phyloP scores from a whole-genome alignment of 768 basidiomycete genomes.

The Tulasnella sp. region DNA sequence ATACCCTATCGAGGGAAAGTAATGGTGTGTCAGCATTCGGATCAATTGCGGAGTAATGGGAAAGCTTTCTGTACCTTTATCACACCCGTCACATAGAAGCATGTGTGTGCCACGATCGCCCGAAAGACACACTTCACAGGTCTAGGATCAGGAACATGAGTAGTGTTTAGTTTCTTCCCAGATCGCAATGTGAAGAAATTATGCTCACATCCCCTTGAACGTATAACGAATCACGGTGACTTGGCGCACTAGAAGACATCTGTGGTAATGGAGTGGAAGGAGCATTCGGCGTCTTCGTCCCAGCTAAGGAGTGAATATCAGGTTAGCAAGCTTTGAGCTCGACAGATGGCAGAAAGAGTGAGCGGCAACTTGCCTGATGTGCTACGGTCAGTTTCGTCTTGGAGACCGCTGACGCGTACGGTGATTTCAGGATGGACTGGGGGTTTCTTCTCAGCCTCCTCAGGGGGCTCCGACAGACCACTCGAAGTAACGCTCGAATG shows the following conservation, averaged over 20 bases:
- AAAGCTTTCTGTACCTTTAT: slow-evolving; percentile 49
- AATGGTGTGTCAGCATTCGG: slow-evolving; percentile 5
- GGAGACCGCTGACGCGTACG: slow-evolving; percentile 4
- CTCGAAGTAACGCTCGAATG: slow-evolving; percentile 61
- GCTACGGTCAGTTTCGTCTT: neutral
- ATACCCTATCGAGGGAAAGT: slow-evolving; percentile 49
- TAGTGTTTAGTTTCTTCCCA: slow-evolving; percentile 35
- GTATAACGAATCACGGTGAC: neutral
- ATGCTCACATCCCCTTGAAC: slow-evolving; percentile 18
- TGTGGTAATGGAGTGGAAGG: neutral
- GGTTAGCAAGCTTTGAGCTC: too few species aligned
- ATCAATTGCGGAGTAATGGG: slow-evolving; percentile 13
- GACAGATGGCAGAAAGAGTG: neutral
- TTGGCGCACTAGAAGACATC: neutral
- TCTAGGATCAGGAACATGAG: slow-evolving; percentile 24
- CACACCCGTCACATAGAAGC: slow-evolving; percentile 82
- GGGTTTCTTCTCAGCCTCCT: slow-evolving; percentile 52
- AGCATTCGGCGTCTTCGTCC: neutral
- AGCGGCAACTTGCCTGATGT: neutral
- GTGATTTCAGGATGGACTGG: neutral
- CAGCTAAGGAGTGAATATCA: too few species aligned
- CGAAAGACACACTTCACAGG: slow-evolving; percentile 88
- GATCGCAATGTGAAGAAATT: too few species aligned
- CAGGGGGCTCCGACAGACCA: slow-evolving; percentile 66
- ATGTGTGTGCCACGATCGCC: slow-evolving; percentile 85